A percentile compares a stretch with the other conserved stretches of the same genome.
phyloP scores from a whole-genome alignment of 805 yeast genomes.

The Lipomyces yamadae region DNA sequence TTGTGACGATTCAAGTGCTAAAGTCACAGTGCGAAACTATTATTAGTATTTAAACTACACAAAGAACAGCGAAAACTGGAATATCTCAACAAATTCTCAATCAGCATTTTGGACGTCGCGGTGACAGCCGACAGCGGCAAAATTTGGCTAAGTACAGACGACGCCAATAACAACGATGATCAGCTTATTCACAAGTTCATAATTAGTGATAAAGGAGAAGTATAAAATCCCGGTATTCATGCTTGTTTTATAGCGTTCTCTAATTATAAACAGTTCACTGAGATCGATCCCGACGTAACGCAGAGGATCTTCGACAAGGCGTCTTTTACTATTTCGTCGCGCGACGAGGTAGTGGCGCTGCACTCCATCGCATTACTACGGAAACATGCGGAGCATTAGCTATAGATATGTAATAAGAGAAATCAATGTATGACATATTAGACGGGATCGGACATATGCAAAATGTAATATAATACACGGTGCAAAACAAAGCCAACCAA shows the following conservation, averaged over 20 bases:
- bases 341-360: conserved; percentile 54
- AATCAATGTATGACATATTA: background rate
- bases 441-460: background rate
- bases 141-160: conserved; percentile 35
- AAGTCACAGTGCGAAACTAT: conserved; percentile 11
- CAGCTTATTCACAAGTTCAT: conserved; percentile 41
- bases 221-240: conserved; percentile 40
- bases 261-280: conserved; percentile 37
- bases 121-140: conserved; percentile 42
- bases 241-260: conserved; percentile 37
- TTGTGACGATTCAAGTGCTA: background rate
- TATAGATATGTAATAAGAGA: background rate
- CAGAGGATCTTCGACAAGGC: conserved; percentile 40
- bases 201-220: conserved; percentile 40
- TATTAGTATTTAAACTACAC: conserved; percentile 18
- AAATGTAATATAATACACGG: background rate
- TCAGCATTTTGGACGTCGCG: conserved; percentile 41
- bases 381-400: conserved; percentile 61
- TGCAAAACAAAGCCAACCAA: background rate
- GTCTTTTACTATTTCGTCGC: conserved; percentile 43
- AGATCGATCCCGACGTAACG: conserved; percentile 36
- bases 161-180: conserved; percentile 40
- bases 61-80: conserved; percentile 42
- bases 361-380: conserved; percentile 57
- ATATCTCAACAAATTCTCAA: conserved; percentile 40